Percentiles rank a stretch among this genome's conserved stretches.
These are phyloP conservation scores for Digitaria exilis DNA, from an alignment of 202 grass and related monocot genomes.

Conservation along the genomic window DNA sequence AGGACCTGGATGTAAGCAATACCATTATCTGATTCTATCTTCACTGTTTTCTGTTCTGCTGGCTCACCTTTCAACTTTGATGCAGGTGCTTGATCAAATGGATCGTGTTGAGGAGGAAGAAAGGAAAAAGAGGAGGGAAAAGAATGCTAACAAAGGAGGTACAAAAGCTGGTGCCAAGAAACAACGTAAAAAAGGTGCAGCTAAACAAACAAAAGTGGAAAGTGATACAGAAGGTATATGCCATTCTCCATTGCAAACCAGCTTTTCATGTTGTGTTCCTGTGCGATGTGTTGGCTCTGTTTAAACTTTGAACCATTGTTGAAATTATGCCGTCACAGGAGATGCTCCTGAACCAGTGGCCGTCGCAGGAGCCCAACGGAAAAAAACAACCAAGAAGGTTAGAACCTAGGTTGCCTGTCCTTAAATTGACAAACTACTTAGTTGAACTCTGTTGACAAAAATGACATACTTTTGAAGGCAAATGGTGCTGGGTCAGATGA, in stretches of 20 bases:
- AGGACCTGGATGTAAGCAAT: constrained; percentile 74
- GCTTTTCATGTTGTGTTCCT: not conserved
- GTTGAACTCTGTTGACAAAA: not conserved
- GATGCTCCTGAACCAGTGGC: constrained; percentile 30
- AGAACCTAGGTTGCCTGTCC: not conserved
- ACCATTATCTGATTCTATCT: not conserved
- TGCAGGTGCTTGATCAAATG: constrained; percentile 55
- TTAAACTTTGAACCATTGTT: not conserved
- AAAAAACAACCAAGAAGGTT: constrained; percentile 59
- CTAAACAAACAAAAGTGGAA: constrained; percentile 31
- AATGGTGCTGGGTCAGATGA: constrained; percentile 51
- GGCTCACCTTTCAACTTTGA: not conserved
- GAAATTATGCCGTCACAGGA: constrained; percentile 20
- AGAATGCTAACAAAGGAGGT: not conserved
- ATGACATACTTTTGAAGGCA: constrained; percentile 36
- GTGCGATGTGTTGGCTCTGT: not conserved
- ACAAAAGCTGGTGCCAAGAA: constrained; percentile 37
- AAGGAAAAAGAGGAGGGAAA: constrained; percentile 33
- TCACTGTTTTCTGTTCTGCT: not conserved
- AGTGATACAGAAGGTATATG: not conserved
- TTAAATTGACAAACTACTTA: not conserved
- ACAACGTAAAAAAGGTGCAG: constrained; percentile 51
- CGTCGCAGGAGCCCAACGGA: constrained; percentile 28
- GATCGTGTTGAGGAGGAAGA: constrained; percentile 18
- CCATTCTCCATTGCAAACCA: not conserved